These are phyloP conservation scores for Coniochaeta sp. DNA, from an alignment of 2,329 filamentous ascomycete species.

Conservation along the genomic window DNA sequence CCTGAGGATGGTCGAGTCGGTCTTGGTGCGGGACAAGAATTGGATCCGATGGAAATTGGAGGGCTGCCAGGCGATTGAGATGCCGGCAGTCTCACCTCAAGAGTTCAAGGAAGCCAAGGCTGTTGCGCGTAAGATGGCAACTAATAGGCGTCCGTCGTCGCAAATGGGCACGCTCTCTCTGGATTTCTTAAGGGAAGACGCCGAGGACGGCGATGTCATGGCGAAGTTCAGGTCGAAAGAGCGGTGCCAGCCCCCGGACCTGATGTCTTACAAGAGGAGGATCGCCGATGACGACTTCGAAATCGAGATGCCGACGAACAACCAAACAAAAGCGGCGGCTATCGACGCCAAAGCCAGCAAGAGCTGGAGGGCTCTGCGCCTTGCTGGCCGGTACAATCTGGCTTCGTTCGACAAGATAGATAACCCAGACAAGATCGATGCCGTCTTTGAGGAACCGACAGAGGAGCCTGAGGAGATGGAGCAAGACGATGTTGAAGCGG, in stretches of 20 bases:
- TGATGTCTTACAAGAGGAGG: slow-evolving; percentile 63
- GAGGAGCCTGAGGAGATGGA: slow-evolving; percentile 27
- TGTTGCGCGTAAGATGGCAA: slow-evolving; percentile 57
- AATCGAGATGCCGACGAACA: slow-evolving; percentile 69
- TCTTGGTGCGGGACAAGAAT: slow-evolving; percentile 92
- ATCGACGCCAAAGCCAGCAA: slow-evolving; percentile 77
- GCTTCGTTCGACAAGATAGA: slow-evolving; percentile 82
- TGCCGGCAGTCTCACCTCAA: slow-evolving; percentile 60
- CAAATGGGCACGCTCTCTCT: slow-evolving; percentile 68
- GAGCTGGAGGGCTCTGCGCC: slow-evolving; percentile 80
- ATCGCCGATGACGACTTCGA: slow-evolving; percentile 80
- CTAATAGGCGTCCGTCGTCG: slow-evolving; percentile 63
- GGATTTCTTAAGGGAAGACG: slow-evolving; percentile 67
- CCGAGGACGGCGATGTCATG: slow-evolving; percentile 46
- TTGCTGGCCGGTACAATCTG: slow-evolving; percentile 68
- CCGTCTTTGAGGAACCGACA: slow-evolving; percentile 39
- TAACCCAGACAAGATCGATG: slow-evolving; percentile 63
- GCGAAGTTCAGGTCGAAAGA: slow-evolving; percentile 60
- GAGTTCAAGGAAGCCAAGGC: slow-evolving; percentile 65
- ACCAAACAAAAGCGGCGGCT: slow-evolving; percentile 46
- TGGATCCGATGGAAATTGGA: slow-evolving; percentile 99
- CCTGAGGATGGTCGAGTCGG: slow-evolving; percentile 92
- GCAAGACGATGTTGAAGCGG: slow-evolving; percentile 16
- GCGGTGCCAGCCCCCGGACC: slow-evolving; percentile 62
- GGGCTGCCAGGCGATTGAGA: slow-evolving; percentile 80